Evolutionary conservation across 2,329 filamentous ascomycete species (phyloP), one percentile per base, ranked within the genome.

Genomic region (Penicillium thymicola): DNA sequence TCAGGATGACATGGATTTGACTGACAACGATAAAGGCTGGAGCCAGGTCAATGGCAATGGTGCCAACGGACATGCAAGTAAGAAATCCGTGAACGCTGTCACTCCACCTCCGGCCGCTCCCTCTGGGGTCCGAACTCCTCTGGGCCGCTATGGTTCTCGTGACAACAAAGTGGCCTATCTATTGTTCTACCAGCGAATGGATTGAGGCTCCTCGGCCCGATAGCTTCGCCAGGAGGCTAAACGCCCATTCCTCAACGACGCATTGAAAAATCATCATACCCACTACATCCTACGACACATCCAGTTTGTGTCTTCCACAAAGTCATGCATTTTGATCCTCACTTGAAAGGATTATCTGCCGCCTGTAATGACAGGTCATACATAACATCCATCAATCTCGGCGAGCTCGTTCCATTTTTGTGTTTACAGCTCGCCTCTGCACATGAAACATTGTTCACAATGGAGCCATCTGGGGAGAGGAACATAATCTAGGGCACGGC

Each of bases 111-210:
- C 79, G 32, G 75, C 77, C 77, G 79, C 68, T 76, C 78, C 75
- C 75, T 80, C 77, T 81, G 84, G 78, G 63, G 80, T 68, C 81
- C 84, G 76, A 75, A 85, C 74, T 60, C 79, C 71, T 81, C 85
- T 76, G 44, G 75, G 75, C 54, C 72, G 75, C 73, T 85, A 86
- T 66, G 81, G 81, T 18, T 75, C 89, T 70, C 91, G 90, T 75
- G 93, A 97, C 74, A 96, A 93, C 81, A 96, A 96, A 81, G 93
- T 97, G 57, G 94, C 94, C 4, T 99, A 99, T 76, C 85, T 99
- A 64, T 78, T 99, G 70, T 96, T 99, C 77, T 99, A 99, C 75
- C 89, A 97, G 78, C 86, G 85, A 67, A 84, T 94, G 57, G 67
- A 64, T 55, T 73, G 61, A 70, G 42, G n/a, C 8, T 18, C 23